Base-by-base conservation (phyloP, 2,329 filamentous ascomycete species). In the Pezicula carpinea region DNA sequence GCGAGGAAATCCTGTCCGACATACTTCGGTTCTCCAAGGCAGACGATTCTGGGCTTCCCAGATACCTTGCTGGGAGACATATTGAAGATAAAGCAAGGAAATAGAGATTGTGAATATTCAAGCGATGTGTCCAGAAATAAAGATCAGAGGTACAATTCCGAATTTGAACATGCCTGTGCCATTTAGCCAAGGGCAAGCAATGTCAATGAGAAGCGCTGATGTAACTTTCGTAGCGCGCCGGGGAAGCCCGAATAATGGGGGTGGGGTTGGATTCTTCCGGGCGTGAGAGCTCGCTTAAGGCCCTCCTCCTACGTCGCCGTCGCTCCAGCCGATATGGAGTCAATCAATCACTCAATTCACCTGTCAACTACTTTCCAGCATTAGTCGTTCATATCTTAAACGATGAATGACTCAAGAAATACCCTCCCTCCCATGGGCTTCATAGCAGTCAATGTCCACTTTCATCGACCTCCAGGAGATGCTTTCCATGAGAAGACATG, bases 41-140 rank as follows among this genome's bases (percentile, higher is more conserved):
- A 59, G 0, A 73, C 69, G 0, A 74, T 67, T 17, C 66, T 64
- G 11, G 69, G 69, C 53, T 69, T 71, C 15, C 7, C 15, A 17
- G 15, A 19, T 41, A 35, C 36, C 45, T 53, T 22, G 57, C 58
- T 43, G 53, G 54, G 15, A 36, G 34, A 36, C 34, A 36, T 36
- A 14, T 36, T 36, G 34, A 36, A 17, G 14, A 15, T 4, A 36
- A 17, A 17, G 4, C 15, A 36, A 36, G 15, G 18, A 17, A 14
- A 36, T 17, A 8, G 34, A 17, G 18, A 10, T 11, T 19, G 10
- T 14, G 18, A 29, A 29, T 29, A 29, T 10, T 10, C 10, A 29
- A 29, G 26, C 10, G 26, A 29, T 10, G 26, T 29, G 26, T 10
- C 10, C 1, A 8, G 13, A 11, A 29, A 29, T 13, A 2, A 29